Evolutionary conservation across 768 basidiomycete genomes (phyloP).

Genomic region (Trametes meyenii): DNA sequence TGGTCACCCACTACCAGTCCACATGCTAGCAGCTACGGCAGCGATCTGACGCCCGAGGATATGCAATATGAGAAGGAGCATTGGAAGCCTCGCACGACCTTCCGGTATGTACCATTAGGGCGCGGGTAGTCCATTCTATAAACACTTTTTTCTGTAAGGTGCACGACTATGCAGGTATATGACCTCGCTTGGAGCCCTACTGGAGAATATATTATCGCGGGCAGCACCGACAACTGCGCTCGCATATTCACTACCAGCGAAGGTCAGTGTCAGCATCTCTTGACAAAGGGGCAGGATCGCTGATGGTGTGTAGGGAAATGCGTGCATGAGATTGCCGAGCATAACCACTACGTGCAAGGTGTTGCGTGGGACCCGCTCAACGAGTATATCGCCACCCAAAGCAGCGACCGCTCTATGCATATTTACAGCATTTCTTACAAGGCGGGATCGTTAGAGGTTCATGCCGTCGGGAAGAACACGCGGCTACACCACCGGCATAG

Average conservation of each 20-base stretch:
- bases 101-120: constrained; percentile 54
- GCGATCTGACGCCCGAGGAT: constrained; percentile 77
- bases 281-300: not conserved
- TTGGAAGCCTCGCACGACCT: constrained; percentile 88
- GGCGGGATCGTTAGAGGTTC: constrained; percentile 83
- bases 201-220: constrained; percentile 93
- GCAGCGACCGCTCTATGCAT: constrained; percentile 95
- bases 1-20: constrained; percentile 87
- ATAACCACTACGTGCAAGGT: constrained; percentile 96
- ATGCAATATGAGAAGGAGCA: constrained; percentile 89
- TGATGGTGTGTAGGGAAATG: constrained; percentile 64
- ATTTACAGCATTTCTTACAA: constrained; percentile 84
- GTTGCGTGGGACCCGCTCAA: constrained; percentile 99
- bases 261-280: constrained; percentile 46
- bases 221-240: constrained; percentile 95
- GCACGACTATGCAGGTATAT: constrained; percentile 95
- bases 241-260: constrained; percentile 77
- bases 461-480: constrained; percentile 88
- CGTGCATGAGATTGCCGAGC: constrained; percentile 89
- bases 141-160: constrained; percentile 48
- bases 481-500: constrained; percentile 72
- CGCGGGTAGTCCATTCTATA: not conserved
- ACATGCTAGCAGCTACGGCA: constrained; percentile 76
- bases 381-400: constrained; percentile 97
- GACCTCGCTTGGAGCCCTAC: constrained; percentile 97